Percentiles rank a stretch among this genome's conserved stretches.
These are phyloP conservation scores for Trichoderma sp. DNA, from an alignment of 2,329 filamentous ascomycete species.

Conservation along the genomic window DNA sequence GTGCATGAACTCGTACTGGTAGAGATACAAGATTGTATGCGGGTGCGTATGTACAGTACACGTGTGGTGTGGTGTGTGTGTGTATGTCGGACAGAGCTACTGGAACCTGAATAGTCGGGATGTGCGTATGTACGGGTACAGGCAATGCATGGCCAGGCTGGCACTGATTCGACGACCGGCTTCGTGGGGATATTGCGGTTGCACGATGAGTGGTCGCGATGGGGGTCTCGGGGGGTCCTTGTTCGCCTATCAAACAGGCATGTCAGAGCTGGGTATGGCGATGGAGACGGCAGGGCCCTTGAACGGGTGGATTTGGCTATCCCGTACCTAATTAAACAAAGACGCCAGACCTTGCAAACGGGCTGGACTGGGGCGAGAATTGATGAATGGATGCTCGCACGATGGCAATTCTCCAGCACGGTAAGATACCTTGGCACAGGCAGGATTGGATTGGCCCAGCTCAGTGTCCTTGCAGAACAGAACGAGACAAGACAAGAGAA, in stretches of 20 bases:
- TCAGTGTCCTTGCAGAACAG: neutral
- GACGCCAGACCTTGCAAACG: neutral
- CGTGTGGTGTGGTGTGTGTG: neutral
- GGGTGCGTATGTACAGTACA: neutral
- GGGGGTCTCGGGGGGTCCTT: conserved; percentile 2
- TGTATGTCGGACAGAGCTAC: neutral
- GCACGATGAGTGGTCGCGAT: neutral
- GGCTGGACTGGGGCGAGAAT: neutral
- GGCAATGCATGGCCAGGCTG: neutral
- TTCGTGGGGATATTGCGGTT: conserved; percentile 1
- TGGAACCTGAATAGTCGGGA: neutral
- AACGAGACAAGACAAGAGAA: neutral
- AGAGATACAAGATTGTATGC: neutral
- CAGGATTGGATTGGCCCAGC: neutral
- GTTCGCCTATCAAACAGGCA: conserved; percentile 15
- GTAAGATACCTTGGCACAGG: neutral
- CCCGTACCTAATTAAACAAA: conserved; percentile 19
- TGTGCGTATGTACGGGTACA: neutral
- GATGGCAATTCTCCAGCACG: neutral
- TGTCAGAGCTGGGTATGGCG: neutral
- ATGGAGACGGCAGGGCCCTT: conserved; percentile 16
- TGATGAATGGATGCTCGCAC: neutral
- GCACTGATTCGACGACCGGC: neutral
- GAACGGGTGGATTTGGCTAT: conserved; percentile 6
- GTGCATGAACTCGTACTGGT: conserved; percentile 16